Evolutionary conservation across 2,329 filamentous ascomycete genomes (phyloP).

Genomic region (Ceratocystis huliohia): DNA sequence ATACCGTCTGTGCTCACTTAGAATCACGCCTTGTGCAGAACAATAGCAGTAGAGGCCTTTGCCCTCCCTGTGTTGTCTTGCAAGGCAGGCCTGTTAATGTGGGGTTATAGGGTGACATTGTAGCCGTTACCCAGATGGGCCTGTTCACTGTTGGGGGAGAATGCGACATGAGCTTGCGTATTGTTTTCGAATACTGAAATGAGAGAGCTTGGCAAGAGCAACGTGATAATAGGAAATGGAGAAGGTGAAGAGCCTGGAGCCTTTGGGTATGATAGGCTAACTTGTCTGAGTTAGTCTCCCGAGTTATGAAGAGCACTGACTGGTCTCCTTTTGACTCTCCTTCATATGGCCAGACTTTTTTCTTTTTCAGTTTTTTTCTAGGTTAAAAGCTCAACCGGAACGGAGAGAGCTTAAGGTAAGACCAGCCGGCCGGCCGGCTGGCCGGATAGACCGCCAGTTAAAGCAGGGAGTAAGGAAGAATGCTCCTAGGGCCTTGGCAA

Average conservation of each 20-base stretch:
- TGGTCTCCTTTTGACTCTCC: neutral
- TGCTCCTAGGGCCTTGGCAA: neutral
- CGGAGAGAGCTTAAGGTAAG: neutral
- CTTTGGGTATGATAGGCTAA: neutral
- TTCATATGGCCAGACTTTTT: neutral
- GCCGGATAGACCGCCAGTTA: neutral
- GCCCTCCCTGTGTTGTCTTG: neutral
- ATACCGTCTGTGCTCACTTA: neutral
- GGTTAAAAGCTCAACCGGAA: neutral
- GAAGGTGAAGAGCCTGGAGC: neutral
- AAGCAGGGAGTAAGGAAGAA: neutral
- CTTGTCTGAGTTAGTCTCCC: neutral
- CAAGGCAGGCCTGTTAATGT: neutral
- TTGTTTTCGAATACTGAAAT: neutral
- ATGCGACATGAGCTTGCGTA: neutral
- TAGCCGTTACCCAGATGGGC: neutral
- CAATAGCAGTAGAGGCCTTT: neutral
- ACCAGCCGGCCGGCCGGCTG: neutral
- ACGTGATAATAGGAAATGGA: neutral
- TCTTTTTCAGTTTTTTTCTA: neutral
- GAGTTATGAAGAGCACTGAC: neutral
- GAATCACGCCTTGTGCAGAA: neutral
- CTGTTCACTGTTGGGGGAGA: neutral
- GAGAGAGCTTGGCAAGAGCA: neutral
- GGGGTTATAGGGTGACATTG: conserved; percentile 1